Evolutionary conservation across 345 rosid species (phyloP), one percentile per base, ranked within the genome.

Genomic region (Tarenaya hassleriana): DNA sequence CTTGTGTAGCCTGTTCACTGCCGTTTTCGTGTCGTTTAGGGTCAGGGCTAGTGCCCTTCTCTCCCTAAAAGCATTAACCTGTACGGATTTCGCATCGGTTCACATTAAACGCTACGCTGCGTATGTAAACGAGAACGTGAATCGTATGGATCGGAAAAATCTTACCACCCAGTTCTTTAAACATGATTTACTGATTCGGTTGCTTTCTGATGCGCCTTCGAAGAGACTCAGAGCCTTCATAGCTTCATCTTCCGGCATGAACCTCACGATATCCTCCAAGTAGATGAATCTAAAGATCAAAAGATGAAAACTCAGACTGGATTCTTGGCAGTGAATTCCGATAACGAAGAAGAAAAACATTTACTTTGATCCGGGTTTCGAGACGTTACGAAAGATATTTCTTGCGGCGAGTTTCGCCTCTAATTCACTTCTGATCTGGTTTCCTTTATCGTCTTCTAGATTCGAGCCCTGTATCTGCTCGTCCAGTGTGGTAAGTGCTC

Each of bases 141-240:
- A 44, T 3, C 24, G 21, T 3, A 48, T 60, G 18, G 41, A 24
- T 18, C 18, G 16, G 41, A 48, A 4, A 4, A 48, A 21, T n/a
- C 74, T 62, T 72, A 90, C 97, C 92, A 88, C 88, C 95, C 95
- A 85, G 55, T 75, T 77, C 66, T 78, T 88, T 19, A 85, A 72
- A 55, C 80, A 62, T 5, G 79, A 61, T 55, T 81, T 81, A 55
- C 79, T 71, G 47, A 86, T 86, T 44, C 76, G 66, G 29, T 69
- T 58, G 1, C 63, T 64, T 50, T 83, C 91, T 8, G 67, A 54
- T 39, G 80, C 76, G 71, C 82, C 95, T 72, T 83, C 95, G 40
- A 87, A 83, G 61, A 73, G 78, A 62, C 62, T 61, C 75, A 90
- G 61, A 18, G 86, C 78, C 66, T 74, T 84, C 35, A 62, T 6